These are phyloP conservation scores for Aotearoamyces nothofagi DNA, from an alignment of 2,329 filamentous ascomycete genomes.

Conservation along the genomic window DNA sequence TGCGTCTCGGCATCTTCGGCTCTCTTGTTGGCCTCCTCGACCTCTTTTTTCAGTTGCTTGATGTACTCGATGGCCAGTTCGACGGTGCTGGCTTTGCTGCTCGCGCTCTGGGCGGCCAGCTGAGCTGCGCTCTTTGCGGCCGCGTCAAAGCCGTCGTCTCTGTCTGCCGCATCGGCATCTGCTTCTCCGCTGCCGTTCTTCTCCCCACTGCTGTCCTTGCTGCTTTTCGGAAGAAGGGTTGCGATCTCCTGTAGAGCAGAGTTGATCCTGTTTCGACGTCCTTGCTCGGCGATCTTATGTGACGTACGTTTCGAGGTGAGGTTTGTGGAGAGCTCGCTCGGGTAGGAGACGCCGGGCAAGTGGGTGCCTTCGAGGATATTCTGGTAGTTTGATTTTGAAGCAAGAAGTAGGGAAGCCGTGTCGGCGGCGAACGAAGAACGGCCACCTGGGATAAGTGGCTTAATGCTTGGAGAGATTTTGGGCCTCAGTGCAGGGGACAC, in stretches of 20 bases:
- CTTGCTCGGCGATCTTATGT: slow-evolving; percentile 96
- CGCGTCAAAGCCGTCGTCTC: slow-evolving; percentile 28
- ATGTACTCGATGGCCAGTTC: slow-evolving; percentile 95
- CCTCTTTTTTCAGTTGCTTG: slow-evolving; percentile 63
- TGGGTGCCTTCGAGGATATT: slow-evolving; percentile 90
- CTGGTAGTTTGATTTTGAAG: slow-evolving; percentile 95
- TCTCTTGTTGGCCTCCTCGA: slow-evolving; percentile 46
- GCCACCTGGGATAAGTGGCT: slow-evolving; percentile 63
- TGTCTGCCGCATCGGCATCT: slow-evolving; percentile 29
- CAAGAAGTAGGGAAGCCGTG: slow-evolving; percentile 58
- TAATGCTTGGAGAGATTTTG: slow-evolving; percentile 87
- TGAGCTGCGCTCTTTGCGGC: slow-evolving; percentile 27
- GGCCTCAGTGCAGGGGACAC: slow-evolving; percentile 77
- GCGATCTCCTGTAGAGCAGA: slow-evolving; percentile 86
- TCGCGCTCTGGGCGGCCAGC: slow-evolving; percentile 37
- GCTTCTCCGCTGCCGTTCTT: slow-evolving; percentile 16
- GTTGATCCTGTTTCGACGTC: slow-evolving; percentile 88
- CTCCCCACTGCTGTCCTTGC: slow-evolving; percentile 22
- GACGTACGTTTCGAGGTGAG: slow-evolving; percentile 92
- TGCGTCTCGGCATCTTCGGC: slow-evolving; percentile 26
- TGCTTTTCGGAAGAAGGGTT: slow-evolving; percentile 53
- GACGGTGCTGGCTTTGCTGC: slow-evolving; percentile 94
- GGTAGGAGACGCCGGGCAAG: slow-evolving; percentile 80
- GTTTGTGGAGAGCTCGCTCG: slow-evolving; percentile 81
- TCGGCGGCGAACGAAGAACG: slow-evolving; percentile 39